A percentile compares a stretch with the other conserved stretches of the same genome.
Conservation (phyloP, 163 green algal genomes). For the Picocystis sp. region DNA sequence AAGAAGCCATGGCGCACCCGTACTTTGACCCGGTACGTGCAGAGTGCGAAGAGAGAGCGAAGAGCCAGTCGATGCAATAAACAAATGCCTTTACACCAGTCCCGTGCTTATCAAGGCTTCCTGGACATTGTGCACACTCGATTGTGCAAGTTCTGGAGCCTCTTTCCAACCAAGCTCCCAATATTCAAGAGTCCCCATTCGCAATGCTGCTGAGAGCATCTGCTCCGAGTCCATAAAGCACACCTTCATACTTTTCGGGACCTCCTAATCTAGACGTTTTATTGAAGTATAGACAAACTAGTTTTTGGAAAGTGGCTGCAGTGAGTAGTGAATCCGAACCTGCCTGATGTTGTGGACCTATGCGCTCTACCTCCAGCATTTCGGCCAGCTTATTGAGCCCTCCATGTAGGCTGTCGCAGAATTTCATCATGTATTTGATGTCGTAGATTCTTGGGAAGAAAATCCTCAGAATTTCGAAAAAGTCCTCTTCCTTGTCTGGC, state of each 20-base stretch:
- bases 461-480: slow-evolving; percentile 62
- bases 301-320: slow-evolving; percentile 68
- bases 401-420: slow-evolving; percentile 87
- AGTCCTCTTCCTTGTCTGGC: slow-evolving; percentile 62
- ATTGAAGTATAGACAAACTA: slow-evolving; percentile 20
- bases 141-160: too few relatives aligned
- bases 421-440: slow-evolving; percentile 99
- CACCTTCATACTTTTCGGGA: too few relatives aligned
- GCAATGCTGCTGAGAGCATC: too few relatives aligned
- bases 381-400: slow-evolving; percentile 93
- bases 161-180: too few relatives aligned
- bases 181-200: too few relatives aligned
- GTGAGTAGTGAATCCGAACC: slow-evolving; percentile 82
- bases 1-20: slow-evolving; percentile 66
- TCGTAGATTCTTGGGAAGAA: slow-evolving; percentile 96
- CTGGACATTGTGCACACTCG: too few relatives aligned
- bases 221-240: too few relatives aligned
- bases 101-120: too few relatives aligned
- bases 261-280: too few relatives aligned
- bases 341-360: slow-evolving; percentile 77
- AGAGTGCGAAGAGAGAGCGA: too few relatives aligned
- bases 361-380: slow-evolving; percentile 80
- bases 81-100: too few relatives aligned
- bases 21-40: slow-evolving; percentile 6
- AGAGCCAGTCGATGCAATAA: too few relatives aligned